Evolutionary conservation across 345 rosid species (phyloP).

Genomic region (Pistacia atlantica): DNA sequence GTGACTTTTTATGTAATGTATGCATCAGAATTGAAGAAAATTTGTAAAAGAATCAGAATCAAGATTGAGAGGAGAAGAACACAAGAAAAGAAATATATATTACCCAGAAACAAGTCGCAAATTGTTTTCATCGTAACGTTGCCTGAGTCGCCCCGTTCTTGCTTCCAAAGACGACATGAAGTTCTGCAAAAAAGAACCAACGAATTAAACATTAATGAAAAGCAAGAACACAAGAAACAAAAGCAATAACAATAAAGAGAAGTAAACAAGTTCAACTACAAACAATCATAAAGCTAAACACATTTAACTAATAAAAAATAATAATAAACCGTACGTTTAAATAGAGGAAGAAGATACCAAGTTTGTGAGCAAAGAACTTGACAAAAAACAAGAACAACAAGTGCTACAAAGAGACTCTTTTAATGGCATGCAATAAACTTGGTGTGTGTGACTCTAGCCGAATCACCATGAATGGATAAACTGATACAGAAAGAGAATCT

Average conservation of each 20-base stretch:
- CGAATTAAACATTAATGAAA: neutral
- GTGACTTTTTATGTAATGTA: no score
- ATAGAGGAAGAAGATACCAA: neutral
- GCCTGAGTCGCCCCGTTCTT: constrained; percentile 67
- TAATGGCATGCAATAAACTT: neutral
- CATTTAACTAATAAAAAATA: neutral
- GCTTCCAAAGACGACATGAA: constrained; percentile 50
- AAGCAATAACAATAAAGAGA: neutral
- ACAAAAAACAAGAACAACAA: neutral
- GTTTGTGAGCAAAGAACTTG: neutral
- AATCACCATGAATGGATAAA: neutral
- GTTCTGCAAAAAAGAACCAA: neutral
- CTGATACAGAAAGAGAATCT: neutral
- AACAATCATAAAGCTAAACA: neutral
- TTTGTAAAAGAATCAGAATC: neutral
- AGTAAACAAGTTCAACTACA: neutral
- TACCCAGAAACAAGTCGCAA: constrained; percentile 84
- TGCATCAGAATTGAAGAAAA: neutral
- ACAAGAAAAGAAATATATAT: neutral
- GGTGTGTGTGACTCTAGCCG: neutral
- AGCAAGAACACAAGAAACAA: neutral
- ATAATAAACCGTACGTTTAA: neutral
- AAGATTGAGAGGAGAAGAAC: neutral
- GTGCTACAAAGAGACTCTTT: neutral
- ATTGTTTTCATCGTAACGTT: constrained; percentile 71